phyloP scores from a whole-genome alignment of 2,329 filamentous ascomycete species.

The Canariomyces notabilis region DNA sequence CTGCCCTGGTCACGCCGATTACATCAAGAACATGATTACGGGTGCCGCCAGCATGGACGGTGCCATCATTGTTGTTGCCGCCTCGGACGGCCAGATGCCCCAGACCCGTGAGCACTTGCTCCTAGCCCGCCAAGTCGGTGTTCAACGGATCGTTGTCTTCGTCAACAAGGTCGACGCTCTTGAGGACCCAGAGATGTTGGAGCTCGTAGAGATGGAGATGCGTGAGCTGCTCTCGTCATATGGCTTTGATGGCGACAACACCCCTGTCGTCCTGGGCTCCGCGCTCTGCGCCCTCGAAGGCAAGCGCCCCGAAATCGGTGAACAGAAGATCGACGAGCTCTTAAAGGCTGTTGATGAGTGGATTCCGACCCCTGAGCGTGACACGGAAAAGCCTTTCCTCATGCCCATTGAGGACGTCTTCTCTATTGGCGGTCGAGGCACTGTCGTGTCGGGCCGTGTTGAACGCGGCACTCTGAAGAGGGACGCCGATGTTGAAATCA shows the following conservation, averaged over 20 bases:
- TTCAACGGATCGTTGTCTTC: slow-evolving; percentile 97
- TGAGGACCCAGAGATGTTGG: slow-evolving; percentile 98
- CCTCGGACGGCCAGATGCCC: slow-evolving; percentile 98
- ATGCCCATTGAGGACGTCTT: slow-evolving; percentile 97
- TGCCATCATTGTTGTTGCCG: slow-evolving; percentile 96
- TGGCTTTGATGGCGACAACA: slow-evolving; percentile 97
- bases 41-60: slow-evolving; percentile 99
- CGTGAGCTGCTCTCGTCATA: slow-evolving; percentile 89
- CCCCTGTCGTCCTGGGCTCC: slow-evolving; percentile 94
- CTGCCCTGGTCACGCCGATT: slow-evolving; percentile 99
- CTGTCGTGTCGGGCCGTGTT: slow-evolving; percentile 93
- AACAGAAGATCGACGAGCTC: slow-evolving; percentile 84
- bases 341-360: slow-evolving; percentile 84
- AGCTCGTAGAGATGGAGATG: slow-evolving; percentile 99
- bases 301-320: slow-evolving; percentile 81
- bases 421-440: slow-evolving; percentile 89
- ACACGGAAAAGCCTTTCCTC: slow-evolving; percentile 96
- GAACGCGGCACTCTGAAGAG: slow-evolving; percentile 93
- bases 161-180: slow-evolving; percentile 99
- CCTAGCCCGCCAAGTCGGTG: slow-evolving; percentile 95
- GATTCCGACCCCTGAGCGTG: slow-evolving; percentile 93
- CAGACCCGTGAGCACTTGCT: slow-evolving; percentile 98
- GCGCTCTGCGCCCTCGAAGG: slow-evolving; percentile 90
- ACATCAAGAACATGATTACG: slow-evolving; percentile 99
- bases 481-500: slow-evolving; percentile 89